Conservation (phyloP, 257 asterid genomes). For the Solanum paucissectum region DNA sequence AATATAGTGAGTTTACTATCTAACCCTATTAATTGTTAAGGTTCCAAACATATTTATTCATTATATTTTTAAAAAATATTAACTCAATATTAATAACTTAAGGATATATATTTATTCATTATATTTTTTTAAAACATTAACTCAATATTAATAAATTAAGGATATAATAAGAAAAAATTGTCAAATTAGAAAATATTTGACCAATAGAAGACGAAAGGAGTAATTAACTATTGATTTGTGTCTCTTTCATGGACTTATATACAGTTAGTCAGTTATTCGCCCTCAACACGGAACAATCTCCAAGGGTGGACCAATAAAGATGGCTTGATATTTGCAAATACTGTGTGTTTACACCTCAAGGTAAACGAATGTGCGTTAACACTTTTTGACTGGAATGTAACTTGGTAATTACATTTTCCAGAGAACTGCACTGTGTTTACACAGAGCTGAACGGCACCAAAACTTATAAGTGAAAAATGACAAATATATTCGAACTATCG, state of each 20-base stretch:
- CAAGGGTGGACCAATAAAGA: constrained; percentile 9
- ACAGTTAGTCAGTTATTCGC: background rate
- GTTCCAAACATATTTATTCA: too few species aligned
- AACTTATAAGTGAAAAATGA: background rate
- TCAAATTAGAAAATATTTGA: background rate
- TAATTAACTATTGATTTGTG: background rate
- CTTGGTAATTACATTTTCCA: background rate
- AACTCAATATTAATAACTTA: too few species aligned
- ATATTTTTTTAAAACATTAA: too few species aligned
- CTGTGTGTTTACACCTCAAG: background rate
- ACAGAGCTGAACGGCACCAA: background rate
- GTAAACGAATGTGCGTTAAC: background rate
- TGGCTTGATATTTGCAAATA: background rate
- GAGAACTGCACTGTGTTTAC: background rate
- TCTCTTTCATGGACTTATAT: too few species aligned
- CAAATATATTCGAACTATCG: too few species aligned
- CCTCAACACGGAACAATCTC: background rate
- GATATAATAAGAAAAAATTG: too few species aligned
- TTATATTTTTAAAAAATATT: too few species aligned
- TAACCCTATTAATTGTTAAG: too few species aligned
- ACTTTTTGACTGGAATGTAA: background rate
- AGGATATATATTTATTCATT: too few species aligned
- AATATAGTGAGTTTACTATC: too few species aligned
- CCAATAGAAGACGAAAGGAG: background rate
- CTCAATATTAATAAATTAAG: too few species aligned